Base-by-base conservation (phyloP, 495 filamentous ascomycete genomes). In the Aspergillus diversus region DNA sequence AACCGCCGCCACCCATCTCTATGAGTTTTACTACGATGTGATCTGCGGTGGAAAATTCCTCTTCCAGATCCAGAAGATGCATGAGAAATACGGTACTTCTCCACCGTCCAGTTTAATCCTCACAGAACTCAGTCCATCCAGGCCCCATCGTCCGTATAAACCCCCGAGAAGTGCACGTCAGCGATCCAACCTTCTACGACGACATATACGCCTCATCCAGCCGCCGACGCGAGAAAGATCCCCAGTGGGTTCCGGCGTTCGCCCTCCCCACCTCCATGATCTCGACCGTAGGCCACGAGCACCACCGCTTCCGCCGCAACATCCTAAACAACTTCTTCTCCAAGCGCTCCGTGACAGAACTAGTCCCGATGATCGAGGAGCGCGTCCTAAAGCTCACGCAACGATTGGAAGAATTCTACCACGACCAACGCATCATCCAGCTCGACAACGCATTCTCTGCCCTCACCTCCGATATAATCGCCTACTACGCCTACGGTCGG, bases 71-170 rank as follows among this genome's bases (percentile, higher is more conserved):
- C 62, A 75, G 48, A 63, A 74, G 16, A 78, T 85, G 57, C 57
- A 60, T 9, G 16, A 51, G 17, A 15, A 31, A 9, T 27, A 49
- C 4, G 4, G 33, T 39, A 59, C 5, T 8, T 39, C 46, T 5
- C 39, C 39, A 43, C 33, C 11, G n/a, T 27, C 2, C 2, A 27
- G 21, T 27, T 27, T 1, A 2, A 27, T 27, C 2, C 12, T 57
- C 15, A 60, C 13, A 17, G 7, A 53, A 35, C 21, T 52, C 21
- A 27, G 21, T 27, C 21, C 21, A 27, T 37, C 32, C 34, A 83
- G 83, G 82, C 0, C 82, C 84, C 1, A 82, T 86, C 52, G 66
- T 86, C 17, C 78, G 85, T 6, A 73, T 87, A 42, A 80, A 71
- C 32, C 85, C 85, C 0, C 46, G 72, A 15, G 83, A 87, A 61